phyloP scores from a whole-genome alignment of 139 green algal species.

The Chlamydomonas urium region DNA sequence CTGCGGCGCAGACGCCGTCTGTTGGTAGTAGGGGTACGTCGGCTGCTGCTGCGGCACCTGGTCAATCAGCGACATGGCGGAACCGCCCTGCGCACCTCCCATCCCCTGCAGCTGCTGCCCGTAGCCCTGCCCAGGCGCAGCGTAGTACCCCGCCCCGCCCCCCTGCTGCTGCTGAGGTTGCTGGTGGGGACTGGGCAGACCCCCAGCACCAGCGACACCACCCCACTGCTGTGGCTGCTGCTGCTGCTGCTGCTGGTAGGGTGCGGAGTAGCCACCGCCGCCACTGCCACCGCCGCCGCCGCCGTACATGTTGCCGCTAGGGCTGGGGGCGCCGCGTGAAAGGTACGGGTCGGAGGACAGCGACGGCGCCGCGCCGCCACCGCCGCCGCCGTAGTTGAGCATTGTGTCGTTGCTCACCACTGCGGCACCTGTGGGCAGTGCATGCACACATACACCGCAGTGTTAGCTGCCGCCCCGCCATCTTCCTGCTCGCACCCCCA shows the following conservation, averaged over 20 bases:
- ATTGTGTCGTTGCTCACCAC: not conserved
- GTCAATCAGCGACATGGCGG: slow-evolving; percentile 43
- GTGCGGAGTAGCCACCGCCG: not conserved
- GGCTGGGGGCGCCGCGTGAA: not conserved
- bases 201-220: no score
- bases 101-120: slow-evolving; percentile 16
- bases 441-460: no score
- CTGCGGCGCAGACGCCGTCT: slow-evolving; percentile 7
- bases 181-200: not conserved
- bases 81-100: no score
- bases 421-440: no score
- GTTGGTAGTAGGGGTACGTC: slow-evolving; percentile 46
- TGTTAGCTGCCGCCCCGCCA: no score
- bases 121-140: no score
- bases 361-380: not conserved
- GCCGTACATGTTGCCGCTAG: not conserved
- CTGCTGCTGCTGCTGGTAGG: not conserved
- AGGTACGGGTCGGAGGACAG: not conserved
- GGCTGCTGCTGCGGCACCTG: slow-evolving; percentile 52
- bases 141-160: slow-evolving; percentile 2
- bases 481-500: not conserved
- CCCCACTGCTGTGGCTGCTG: not conserved
- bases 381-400: slow-evolving; percentile 10
- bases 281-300: not conserved
- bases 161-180: not conserved